Conservation (phyloP, 768 basidiomycete genomes). For the Artomyces pyxidatus region DNA sequence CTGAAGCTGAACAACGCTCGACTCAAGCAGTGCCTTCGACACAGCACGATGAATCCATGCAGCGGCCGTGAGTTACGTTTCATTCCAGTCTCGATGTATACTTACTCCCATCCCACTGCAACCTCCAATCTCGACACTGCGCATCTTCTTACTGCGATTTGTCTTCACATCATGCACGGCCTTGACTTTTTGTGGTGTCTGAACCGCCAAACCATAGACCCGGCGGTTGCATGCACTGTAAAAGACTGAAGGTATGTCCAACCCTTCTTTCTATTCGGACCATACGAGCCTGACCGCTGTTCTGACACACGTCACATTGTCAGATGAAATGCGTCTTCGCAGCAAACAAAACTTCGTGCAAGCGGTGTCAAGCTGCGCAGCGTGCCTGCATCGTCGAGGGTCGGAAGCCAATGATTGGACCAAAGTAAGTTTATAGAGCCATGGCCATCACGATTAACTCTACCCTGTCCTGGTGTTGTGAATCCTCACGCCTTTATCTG, state of each 20-base stretch:
- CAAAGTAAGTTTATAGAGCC: slow-evolving; percentile 56
- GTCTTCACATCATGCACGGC: background rate
- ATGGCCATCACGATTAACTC: background rate
- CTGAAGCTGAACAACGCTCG: background rate
- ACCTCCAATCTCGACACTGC: slow-evolving; percentile 5
- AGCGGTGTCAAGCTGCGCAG: slow-evolving; percentile 61
- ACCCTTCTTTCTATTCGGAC: slow-evolving; percentile 1
- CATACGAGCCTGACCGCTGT: slow-evolving; percentile 4
- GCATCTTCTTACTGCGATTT: background rate
- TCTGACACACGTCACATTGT: slow-evolving; percentile 4
- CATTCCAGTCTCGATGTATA: background rate
- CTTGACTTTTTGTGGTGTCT: too few species aligned
- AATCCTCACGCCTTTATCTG: slow-evolving; percentile 20
- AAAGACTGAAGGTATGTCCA: slow-evolving; percentile 70
- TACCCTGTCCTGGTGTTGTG: background rate
- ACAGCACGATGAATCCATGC: background rate
- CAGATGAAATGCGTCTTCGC: slow-evolving; percentile 89
- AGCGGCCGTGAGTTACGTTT: background rate
- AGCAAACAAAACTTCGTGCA: slow-evolving; percentile 63
- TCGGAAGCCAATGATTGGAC: slow-evolving; percentile 66
- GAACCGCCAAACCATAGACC: slow-evolving; percentile 35
- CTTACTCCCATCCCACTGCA: background rate
- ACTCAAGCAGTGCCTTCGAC: background rate
- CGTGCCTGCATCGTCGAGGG: slow-evolving; percentile 81
- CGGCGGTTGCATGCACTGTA: slow-evolving; percentile 82